Evolutionary conservation across 1,284 basidiomycete genomes (phyloP), one percentile per base, ranked within the genome.

Genomic region (Trametes polyzona): DNA sequence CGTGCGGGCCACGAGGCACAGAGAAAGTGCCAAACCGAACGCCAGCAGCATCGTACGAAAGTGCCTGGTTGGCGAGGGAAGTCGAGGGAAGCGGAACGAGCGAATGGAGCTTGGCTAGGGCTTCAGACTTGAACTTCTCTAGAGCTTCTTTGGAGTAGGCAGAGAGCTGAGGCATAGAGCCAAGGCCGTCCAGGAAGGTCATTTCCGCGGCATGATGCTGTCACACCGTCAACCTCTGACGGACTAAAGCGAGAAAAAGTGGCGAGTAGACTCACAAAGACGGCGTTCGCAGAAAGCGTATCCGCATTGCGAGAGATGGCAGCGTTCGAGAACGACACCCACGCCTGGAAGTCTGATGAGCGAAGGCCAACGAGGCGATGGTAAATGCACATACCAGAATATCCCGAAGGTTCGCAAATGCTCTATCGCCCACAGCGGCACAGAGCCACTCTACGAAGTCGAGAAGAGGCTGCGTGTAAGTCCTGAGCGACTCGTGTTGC

Each of bases 201-300:
- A 96, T 89, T 65, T 88, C 85, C 1, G 93, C 94, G 11, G 90
- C 93, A 67, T 96, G 92, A 68, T 92, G 88, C 93, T 95, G 61
- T 21, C n/a, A n/a, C n/a, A n/a, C n/a, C n/a, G n/a, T n/a, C n/a
- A n/a, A n/a, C n/a, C n/a, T n/a, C n/a, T n/a, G n/a, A n/a, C n/a
- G n/a, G n/a, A n/a, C n/a, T n/a, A n/a, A n/a, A n/a, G n/a, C n/a
- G n/a, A n/a, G n/a, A n/a, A n/a, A n/a, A n/a, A n/a, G n/a, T n/a
- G n/a, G 17, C 30, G 11, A 23, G 33, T 1, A n/a, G 19, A 79
- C 93, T 81, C 64, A 96, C 92, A 69, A 93, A 95, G 32, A 90
- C 78, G 43, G 87, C 81, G 49, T 79, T 68, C 0, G 72, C 58
- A 10, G 77, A 65, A 57, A 90, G 77, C 24, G 67, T 65, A 76